Evolutionary conservation across 2,329 filamentous ascomycete genomes (phyloP).

Genomic region (Hortaea sp.): DNA sequence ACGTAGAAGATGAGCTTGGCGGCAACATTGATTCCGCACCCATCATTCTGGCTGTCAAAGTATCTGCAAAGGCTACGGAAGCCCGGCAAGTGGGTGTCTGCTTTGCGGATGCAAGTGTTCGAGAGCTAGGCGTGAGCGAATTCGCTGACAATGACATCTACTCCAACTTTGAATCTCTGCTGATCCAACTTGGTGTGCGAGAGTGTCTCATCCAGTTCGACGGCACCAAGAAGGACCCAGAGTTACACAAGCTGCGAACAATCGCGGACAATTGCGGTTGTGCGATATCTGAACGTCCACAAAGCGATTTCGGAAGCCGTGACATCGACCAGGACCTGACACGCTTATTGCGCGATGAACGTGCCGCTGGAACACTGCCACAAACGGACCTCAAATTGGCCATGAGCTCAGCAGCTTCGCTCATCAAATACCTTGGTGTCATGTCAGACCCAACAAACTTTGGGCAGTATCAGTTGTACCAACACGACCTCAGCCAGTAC

Average conservation of each 20-base stretch:
- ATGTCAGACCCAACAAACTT: conserved; percentile 91
- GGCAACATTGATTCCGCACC: conserved; percentile 79
- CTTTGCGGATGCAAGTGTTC: conserved; percentile 92
- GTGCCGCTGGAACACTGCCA: conserved; percentile 63
- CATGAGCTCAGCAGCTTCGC: conserved; percentile 84
- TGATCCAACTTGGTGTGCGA: conserved; percentile 92
- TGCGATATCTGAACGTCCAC: conserved; percentile 70
- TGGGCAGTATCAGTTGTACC: conserved; percentile 92
- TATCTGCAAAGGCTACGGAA: conserved; percentile 77
- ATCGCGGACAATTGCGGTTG: conserved; percentile 91
- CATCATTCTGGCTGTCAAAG: conserved; percentile 90
- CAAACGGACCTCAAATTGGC: conserved; percentile 90
- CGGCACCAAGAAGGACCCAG: conserved; percentile 70
- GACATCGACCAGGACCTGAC: conserved; percentile 95
- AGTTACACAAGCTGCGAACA: conserved; percentile 73
- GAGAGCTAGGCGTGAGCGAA: conserved; percentile 91
- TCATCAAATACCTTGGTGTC: conserved; percentile 89
- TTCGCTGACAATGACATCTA: conserved; percentile 98
- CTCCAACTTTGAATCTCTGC: conserved; percentile 91
- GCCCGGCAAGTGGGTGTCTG: conserved; percentile 84
- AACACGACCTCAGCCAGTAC: conserved; percentile 91
- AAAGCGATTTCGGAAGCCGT: conserved; percentile 69
- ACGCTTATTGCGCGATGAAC: conserved; percentile 77
- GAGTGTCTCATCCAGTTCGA: conserved; percentile 85
- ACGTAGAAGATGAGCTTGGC: conserved; percentile 91